phyloP scores from a whole-genome alignment of 1,284 basidiomycete genomes.

The Leccinum angustisporum region DNA sequence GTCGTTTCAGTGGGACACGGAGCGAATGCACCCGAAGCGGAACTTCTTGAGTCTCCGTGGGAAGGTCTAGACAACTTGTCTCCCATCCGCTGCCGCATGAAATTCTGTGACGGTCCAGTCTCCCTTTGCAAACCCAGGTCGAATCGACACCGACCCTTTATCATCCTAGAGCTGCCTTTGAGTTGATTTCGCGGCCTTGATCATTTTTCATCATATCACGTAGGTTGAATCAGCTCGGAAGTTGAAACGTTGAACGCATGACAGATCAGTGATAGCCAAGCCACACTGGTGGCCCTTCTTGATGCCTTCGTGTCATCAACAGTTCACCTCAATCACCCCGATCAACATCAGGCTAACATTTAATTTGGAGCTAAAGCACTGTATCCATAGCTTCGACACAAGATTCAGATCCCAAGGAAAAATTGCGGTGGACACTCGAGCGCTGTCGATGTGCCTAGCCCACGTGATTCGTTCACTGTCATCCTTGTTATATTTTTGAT shows the following conservation, averaged over 20 bases:
- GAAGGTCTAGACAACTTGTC: background rate
- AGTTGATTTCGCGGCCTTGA: background rate
- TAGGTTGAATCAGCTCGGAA: background rate
- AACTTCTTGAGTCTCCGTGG: background rate
- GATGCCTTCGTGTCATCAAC: background rate
- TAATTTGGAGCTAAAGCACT: background rate
- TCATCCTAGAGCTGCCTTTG: background rate
- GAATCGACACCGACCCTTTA: background rate
- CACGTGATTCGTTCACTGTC: background rate
- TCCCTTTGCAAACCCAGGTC: background rate
- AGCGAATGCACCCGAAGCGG: background rate
- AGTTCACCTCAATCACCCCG: background rate
- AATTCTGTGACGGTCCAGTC: too few relatives aligned
- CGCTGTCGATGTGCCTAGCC: background rate
- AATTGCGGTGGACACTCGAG: background rate
- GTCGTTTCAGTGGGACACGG: background rate
- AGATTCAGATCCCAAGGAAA: background rate
- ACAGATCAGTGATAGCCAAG: background rate
- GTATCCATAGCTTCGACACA: background rate
- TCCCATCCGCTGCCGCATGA: too few relatives aligned
- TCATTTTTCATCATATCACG: background rate
- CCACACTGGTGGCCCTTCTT: background rate
- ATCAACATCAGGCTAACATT: background rate
- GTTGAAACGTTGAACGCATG: background rate
- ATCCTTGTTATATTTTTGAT: background rate